Percentiles rank a stretch among this genome's conserved stretches.
phyloP scores from a whole-genome alignment of 108 stramenopile species.

The Cyclostephanos invisitatus region DNA sequence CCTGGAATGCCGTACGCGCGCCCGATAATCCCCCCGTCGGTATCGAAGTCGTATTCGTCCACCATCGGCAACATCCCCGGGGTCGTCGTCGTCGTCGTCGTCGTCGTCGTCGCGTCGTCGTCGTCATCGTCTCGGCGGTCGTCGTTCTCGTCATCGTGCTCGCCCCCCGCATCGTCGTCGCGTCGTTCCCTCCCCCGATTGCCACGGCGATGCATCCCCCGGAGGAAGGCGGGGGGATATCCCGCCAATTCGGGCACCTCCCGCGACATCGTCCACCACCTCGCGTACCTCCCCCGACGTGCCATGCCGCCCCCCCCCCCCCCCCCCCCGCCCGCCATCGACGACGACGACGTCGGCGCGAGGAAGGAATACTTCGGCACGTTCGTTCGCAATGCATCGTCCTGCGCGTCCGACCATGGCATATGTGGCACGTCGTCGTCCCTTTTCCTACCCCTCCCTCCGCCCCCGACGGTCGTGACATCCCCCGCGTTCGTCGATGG shows the following conservation, averaged over 20 bases:
- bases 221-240: conserved; percentile 70
- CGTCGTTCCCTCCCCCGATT: background rate
- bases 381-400: conserved; percentile 64
- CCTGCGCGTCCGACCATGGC: conserved; percentile 74
- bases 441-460: no score
- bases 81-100: background rate
- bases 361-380: conserved; percentile 58
- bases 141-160: background rate
- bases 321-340: conserved; percentile 23
- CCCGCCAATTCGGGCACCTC: conserved; percentile 74
- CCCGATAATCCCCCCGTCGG: conserved; percentile 67
- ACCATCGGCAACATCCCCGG: conserved; percentile 66
- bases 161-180: background rate
- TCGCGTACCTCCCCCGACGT: conserved; percentile 41
- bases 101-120: background rate
- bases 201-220: conserved; percentile 21
- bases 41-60: conserved; percentile 72
- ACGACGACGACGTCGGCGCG: conserved; percentile 40
- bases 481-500: background rate
- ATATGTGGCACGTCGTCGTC: conserved; percentile 29
- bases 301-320: background rate
- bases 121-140: background rate
- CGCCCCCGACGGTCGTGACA: no score
- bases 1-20: conserved; percentile 68
- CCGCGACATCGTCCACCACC: conserved; percentile 73